Conservation (phyloP, 2,329 filamentous ascomycete species). For the Botryosphaeria dothidea region DNA sequence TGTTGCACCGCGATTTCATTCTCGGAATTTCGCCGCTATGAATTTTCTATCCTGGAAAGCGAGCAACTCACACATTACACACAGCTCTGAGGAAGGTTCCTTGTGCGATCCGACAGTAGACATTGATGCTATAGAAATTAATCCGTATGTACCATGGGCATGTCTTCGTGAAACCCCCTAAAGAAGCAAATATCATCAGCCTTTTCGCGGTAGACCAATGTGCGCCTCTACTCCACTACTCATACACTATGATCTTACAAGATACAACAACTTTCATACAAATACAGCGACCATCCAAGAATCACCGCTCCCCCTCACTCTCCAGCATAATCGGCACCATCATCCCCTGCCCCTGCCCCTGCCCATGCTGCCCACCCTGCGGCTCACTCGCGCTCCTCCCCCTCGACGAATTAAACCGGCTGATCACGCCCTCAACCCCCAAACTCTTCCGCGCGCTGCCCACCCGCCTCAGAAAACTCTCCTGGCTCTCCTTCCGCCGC, state of each 20-base stretch:
- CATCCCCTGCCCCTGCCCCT: not conserved
- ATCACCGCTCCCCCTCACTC: not conserved
- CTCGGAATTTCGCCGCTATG: not conserved
- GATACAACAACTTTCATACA: not conserved
- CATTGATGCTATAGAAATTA: no score
- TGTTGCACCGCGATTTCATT: not conserved
- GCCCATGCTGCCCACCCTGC: not conserved
- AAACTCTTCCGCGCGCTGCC: not conserved
- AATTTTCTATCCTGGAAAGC: not conserved
- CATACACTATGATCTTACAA: not conserved
- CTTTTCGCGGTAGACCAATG: no score
- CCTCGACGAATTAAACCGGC: not conserved
- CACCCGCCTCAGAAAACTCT: not conserved
- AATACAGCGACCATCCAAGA: no score
- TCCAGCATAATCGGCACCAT: slow-evolving; percentile 4
- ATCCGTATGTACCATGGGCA: no score
- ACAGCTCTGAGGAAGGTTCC: no score
- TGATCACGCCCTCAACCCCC: not conserved
- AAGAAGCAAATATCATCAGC: no score
- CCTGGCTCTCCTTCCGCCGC: not conserved
- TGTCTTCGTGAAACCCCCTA: no score
- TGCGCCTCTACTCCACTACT: no score
- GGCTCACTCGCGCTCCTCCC: not conserved
- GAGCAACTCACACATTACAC: not conserved
- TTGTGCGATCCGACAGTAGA: no score